phyloP scores from a whole-genome alignment of 2,329 filamentous ascomycete species.

The Anthostomella pinea region DNA sequence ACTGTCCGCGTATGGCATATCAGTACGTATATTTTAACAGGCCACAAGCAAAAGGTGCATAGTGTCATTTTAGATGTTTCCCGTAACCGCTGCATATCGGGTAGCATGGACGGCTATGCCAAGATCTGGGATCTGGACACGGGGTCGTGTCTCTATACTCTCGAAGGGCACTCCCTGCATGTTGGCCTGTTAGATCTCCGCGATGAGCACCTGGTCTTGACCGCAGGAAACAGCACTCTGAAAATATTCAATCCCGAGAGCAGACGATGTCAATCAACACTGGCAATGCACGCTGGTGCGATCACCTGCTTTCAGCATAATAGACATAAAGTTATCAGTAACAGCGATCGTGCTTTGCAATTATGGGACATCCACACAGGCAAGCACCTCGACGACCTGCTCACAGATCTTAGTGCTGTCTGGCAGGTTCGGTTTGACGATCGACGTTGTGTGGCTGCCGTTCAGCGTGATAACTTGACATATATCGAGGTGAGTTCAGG shows the following conservation, averaged over 20 bases:
- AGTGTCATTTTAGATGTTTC: slow-evolving; percentile 91
- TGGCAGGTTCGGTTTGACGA: slow-evolving; percentile 99
- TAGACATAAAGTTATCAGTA: slow-evolving; percentile 92
- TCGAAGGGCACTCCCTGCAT: slow-evolving; percentile 89
- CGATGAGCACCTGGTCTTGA: slow-evolving; percentile 87
- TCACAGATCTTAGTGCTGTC: slow-evolving; percentile 92
- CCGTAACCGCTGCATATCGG: slow-evolving; percentile 93
- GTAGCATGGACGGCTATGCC: slow-evolving; percentile 96
- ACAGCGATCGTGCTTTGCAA: slow-evolving; percentile 92
- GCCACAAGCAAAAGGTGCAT: slow-evolving; percentile 92
- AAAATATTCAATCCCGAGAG: slow-evolving; percentile 96
- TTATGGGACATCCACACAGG: slow-evolving; percentile 97
- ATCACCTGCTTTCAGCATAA: slow-evolving; percentile 99
- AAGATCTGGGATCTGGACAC: slow-evolving; percentile 96
- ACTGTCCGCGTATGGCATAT: slow-evolving; percentile 97
- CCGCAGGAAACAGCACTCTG: slow-evolving; percentile 90
- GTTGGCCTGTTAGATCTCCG: slow-evolving; percentile 89
- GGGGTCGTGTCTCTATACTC: slow-evolving; percentile 78
- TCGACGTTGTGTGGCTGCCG: slow-evolving; percentile 89
- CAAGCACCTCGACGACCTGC: slow-evolving; percentile 85
- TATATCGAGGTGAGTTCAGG: slow-evolving; percentile 85
- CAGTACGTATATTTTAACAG: slow-evolving; percentile 83
- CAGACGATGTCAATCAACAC: slow-evolving; percentile 82
- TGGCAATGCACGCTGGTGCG: slow-evolving; percentile 92
- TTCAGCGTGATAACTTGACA: slow-evolving; percentile 87